A percentile compares a stretch with the other conserved stretches of the same genome.
phyloP scores from a whole-genome alignment of 495 filamentous ascomycete species.

The Usnea hakonensis region DNA sequence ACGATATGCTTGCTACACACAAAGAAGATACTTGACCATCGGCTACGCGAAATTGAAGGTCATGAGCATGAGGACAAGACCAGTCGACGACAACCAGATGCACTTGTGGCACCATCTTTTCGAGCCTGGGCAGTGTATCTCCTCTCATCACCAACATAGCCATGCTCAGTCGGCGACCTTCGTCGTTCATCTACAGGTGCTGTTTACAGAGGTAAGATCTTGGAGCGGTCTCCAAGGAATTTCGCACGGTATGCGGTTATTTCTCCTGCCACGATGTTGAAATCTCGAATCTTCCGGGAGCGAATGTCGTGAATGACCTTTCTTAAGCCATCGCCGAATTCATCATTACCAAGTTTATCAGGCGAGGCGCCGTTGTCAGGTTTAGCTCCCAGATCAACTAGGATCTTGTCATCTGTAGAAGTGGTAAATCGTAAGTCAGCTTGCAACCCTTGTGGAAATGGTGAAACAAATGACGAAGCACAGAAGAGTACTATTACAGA shows the following conservation, averaged over 20 bases:
- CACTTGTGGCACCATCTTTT: neutral
- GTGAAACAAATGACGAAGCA: neutral
- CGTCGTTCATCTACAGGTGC: constrained; percentile 4
- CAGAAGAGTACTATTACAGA: constrained; percentile 10
- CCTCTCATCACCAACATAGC: neutral
- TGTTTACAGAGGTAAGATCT: constrained; percentile 30
- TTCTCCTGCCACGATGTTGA: constrained; percentile 67
- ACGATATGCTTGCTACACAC: constrained; percentile 3
- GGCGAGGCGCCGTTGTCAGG: constrained; percentile 62
- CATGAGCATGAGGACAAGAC: neutral
- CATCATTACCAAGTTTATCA: constrained; percentile 57
- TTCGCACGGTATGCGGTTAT: constrained; percentile 76
- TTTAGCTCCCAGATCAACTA: constrained; percentile 66
- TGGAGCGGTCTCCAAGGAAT: constrained; percentile 48
- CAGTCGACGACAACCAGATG: neutral
- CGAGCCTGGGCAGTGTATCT: neutral
- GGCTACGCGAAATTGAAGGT: constrained; percentile 8
- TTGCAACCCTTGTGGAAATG: constrained; percentile 37
- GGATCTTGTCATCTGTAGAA: constrained; percentile 72
- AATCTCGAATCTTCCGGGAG: constrained; percentile 66
- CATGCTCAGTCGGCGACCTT: neutral
- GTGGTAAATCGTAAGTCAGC: constrained; percentile 55
- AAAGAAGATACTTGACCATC: neutral
- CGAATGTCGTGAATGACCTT: constrained; percentile 69
- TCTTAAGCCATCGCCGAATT: constrained; percentile 68